phyloP scores from a whole-genome alignment of 1,139 yeast species.

The Casaregolazyma lundiana region DNA sequence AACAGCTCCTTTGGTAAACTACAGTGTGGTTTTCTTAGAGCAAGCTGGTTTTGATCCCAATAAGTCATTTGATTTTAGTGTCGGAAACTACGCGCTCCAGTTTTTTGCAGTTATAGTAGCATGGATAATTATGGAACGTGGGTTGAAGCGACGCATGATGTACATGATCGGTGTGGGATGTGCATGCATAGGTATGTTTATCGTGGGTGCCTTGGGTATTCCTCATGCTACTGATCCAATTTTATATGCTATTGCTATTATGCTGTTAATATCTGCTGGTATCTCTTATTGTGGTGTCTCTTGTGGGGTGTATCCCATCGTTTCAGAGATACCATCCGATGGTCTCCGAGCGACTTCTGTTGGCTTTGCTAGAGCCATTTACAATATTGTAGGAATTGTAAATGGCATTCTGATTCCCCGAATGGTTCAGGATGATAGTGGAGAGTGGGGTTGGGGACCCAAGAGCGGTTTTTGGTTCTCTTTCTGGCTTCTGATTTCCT shows the following conservation, averaged over 20 bases:
- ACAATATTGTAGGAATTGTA: conserved; percentile 40
- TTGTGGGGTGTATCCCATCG: conserved; percentile 40
- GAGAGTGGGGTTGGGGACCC: conserved; percentile 49
- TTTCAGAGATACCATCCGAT: conserved; percentile 52
- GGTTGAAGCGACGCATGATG: conserved; percentile 46
- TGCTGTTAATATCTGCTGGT: conserved; percentile 33
- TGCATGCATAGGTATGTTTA: conserved; percentile 37
- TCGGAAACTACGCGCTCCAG: conserved; percentile 33
- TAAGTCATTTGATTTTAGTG: conserved; percentile 22
- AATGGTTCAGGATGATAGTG: conserved; percentile 51
- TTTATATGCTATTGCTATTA: conserved; percentile 33
- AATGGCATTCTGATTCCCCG: conserved; percentile 46
- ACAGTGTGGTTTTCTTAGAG: conserved; percentile 26
- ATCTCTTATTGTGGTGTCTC: conserved; percentile 12
- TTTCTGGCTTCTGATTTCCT: conserved; percentile 37
- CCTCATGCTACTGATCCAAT: conserved; percentile 30
- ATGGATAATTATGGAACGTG: conserved; percentile 43
- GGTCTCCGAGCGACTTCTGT: conserved; percentile 53
- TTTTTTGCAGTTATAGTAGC: conserved; percentile 47
- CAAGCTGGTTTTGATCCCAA: conserved; percentile 19
- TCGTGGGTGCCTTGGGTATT: conserved; percentile 20
- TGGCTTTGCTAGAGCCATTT: conserved; percentile 47
- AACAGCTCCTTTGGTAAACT: conserved; percentile 45
- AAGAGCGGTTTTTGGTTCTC: conserved; percentile 57
- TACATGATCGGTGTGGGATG: conserved; percentile 42